Evolutionary conservation across 805 yeast genomes (phyloP), one percentile per base, ranked within the genome.

Genomic region (Myxozyma neglecta): DNA sequence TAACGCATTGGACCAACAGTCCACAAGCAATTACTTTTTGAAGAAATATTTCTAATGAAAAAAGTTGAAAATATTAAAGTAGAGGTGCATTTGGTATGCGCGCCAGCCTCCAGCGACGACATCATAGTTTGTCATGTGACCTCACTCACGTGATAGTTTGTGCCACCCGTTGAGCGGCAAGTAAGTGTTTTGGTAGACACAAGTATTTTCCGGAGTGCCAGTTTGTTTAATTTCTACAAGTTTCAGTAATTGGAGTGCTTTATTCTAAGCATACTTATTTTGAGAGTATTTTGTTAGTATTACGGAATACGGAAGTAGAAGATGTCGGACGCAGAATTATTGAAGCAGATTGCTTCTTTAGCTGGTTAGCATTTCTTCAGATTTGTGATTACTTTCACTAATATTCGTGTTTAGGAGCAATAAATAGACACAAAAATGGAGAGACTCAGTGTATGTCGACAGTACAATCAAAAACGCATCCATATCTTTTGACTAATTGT

Each of bases 311-410:
- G 24, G 32, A 10, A 20, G 35, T 14, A 16, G 6, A 59, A 35
- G 40, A 65, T 65, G 68, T 57, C 68, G 6, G 68, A 65, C 58
- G 53, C 65, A 35, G 69, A 67, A 34, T 56, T 67, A 39, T 29
- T 66, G 40, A 54, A 66, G 49, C 69, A 66, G 55, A 67, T 67
- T 18, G 69, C 69, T 16, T 37, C 42, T 6, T 29, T 67, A 29
- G 69, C 69, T 18, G 69, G 69, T 65, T 36, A 37, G 65, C 50
- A 16, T 20, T 40, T 7, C n/a, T 45, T 29, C 29, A 40, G n/a
- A 10, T 14, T 36, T 16, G 10, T 29, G 9, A 3, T 6, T 13
- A 3, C 24, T 18, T 43, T 1, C 8, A n/a, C 32, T 35, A 16
- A 13, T 16, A 16, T 6, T 14, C 37, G 39, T 43, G 24, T 1